Evolutionary conservation across 441 rosid genomes (phyloP), one percentile per base, ranked within the genome.

Genomic region (Adansonia gregorii): DNA sequence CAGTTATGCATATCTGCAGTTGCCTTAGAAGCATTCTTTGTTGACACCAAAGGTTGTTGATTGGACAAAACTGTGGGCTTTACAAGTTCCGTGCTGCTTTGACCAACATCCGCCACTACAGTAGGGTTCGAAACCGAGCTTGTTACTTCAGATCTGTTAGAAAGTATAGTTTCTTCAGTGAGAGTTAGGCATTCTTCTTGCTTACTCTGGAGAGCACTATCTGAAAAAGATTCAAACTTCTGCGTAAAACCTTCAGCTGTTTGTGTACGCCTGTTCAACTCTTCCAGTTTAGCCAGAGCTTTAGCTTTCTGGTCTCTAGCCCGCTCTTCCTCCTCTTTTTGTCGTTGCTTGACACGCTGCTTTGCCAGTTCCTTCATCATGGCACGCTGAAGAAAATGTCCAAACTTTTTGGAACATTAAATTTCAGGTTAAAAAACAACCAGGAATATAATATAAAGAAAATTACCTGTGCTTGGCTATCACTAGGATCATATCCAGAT

Each of bases 321-420:
- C 72, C 98, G 84, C 78, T 95, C 98, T 82, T 94, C 98, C 85
- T 93, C 98, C 86, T 92, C 98, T 74, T 86, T 84, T 77, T 92
- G 89, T 46, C 90, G 84, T 76, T 90, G 95, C 75, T 86, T 91
- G 75, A 79, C 84, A 78, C 94, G 91, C 80, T 90, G 89, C 84
- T 83, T 86, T 72, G 97, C 97, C 75, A 86, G 82, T 82, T 93
- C 99, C 82, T 58, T 88, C 94, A 88, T 91, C 80, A 81, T 91
- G 78, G 88, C 88, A 79, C 85, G 94, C 98, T 94, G 87, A 78
- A 27, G 73, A 49, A 55, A 73, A 67, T 70, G 72, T 54, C 41
- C 84, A 83, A 76, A 85, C 74, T 72, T 68, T 31, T 15, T 12
- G 9, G 14, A 77, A 12, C 60, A 64, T 78, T 22, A 79, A 78